Conservation (phyloP, 2,329 filamentous ascomycete species). For the Gaeumannomyces tritici region DNA sequence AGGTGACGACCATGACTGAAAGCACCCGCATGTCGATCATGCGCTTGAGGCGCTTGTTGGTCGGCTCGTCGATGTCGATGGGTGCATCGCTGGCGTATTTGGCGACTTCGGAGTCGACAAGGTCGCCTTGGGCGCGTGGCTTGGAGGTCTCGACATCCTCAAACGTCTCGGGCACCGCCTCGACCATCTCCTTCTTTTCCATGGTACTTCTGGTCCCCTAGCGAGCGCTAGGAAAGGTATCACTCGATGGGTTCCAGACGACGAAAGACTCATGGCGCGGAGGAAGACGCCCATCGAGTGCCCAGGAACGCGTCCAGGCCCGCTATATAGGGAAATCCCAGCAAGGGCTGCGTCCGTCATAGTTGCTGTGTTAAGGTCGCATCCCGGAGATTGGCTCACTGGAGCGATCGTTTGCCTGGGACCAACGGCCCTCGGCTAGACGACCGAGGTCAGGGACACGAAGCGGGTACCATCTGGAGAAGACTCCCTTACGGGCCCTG, state of each 20-base stretch:
- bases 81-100: slow-evolving; percentile 40
- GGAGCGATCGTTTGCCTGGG: neutral
- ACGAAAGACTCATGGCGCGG: neutral
- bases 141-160: neutral
- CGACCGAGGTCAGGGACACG: neutral
- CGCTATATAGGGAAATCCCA: neutral
- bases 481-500: neutral
- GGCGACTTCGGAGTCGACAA: slow-evolving; percentile 33
- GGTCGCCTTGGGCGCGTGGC: neutral
- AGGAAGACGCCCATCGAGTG: too few species aligned
- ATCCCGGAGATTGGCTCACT: neutral
- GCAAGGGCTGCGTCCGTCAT: neutral
- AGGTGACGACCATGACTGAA: slow-evolving; percentile 49
- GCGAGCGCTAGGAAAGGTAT: neutral
- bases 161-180: neutral
- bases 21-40: slow-evolving; percentile 48
- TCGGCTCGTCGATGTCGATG: slow-evolving; percentile 37
- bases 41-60: slow-evolving; percentile 40
- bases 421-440: neutral
- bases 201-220: slow-evolving; percentile 37
- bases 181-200: slow-evolving; percentile 24
- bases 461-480: neutral
- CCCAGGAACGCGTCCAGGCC: neutral
- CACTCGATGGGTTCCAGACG: too few species aligned
- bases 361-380: neutral